These are phyloP conservation scores for Purshia tridentata DNA, from an alignment of 306 rosid species.

Conservation along the genomic window DNA sequence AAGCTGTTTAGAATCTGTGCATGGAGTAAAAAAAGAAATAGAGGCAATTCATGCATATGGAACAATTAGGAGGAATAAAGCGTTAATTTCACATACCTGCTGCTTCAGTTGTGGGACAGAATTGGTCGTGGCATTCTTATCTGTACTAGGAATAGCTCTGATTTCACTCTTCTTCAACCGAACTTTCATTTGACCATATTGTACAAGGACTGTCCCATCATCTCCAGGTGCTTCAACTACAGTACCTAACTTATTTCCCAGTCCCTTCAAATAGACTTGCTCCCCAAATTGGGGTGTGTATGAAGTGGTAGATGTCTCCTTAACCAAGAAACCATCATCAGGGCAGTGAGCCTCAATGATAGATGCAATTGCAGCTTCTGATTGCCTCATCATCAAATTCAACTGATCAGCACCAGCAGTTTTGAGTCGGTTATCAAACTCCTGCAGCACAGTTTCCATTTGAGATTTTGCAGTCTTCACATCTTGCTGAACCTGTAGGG, in stretches of 20 bases:
- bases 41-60: not conserved
- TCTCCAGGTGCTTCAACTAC: conserved; percentile 65
- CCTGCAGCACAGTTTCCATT: conserved; percentile 55
- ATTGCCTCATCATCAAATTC: conserved; percentile 60
- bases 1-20: not conserved
- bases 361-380: conserved; percentile 72
- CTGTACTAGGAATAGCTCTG: conserved; percentile 43
- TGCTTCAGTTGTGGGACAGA: conserved; percentile 40
- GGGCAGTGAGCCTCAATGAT: conserved; percentile 58
- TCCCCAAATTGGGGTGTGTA: conserved; percentile 73
- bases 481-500: conserved; percentile 56
- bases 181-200: conserved; percentile 78
- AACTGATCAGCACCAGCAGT: conserved; percentile 45
- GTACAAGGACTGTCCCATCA: conserved; percentile 68
- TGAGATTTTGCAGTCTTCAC: conserved; percentile 56
- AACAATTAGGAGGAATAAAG: conserved; percentile 1
- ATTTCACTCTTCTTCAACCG: conserved; percentile 77
- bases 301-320: conserved; percentile 35
- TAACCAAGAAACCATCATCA: conserved; percentile 29
- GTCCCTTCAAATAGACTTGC: conserved; percentile 62
- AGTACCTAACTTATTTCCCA: conserved; percentile 71
- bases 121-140: conserved; percentile 38
- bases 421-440: conserved; percentile 66
- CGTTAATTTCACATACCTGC: conserved; percentile 51
- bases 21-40: not conserved